phyloP scores from a whole-genome alignment of 2,329 filamentous ascomycete species.

The Sporothrix dimorphospora region DNA sequence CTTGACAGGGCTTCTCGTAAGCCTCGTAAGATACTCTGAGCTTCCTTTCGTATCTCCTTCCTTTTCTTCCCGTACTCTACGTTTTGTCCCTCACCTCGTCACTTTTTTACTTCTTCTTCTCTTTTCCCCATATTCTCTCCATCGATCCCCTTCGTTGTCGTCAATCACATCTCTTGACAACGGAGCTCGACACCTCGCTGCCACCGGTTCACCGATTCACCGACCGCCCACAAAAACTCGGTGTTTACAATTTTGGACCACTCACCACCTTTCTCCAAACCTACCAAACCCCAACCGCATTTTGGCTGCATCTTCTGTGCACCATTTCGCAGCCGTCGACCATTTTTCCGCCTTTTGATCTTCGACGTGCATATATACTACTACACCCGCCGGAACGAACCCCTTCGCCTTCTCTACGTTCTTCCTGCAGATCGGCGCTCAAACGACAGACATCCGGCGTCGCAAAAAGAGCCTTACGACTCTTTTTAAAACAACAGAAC shows the following conservation, averaged over 20 bases:
- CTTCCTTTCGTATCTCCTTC: conserved; percentile 9
- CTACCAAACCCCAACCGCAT: conserved; percentile 10
- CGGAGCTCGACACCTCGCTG: neutral
- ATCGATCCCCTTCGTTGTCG: neutral
- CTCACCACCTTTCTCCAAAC: conserved; percentile 12
- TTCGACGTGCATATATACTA: conserved; percentile 22
- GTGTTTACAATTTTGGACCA: neutral
- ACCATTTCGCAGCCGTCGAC: neutral
- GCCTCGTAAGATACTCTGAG: conserved; percentile 10
- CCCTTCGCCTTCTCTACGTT: neutral
- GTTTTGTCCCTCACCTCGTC: neutral
- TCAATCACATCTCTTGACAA: conserved; percentile 14
- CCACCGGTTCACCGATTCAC: conserved; percentile 1
- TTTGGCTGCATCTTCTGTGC: conserved; percentile 9
- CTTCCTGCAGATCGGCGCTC: conserved; percentile 10
- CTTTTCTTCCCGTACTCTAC: neutral
- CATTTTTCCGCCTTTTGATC: conserved; percentile 5
- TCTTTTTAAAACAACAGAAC: conserved; percentile 5
- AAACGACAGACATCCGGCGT: conserved; percentile 20
- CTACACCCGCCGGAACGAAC: conserved; percentile 22
- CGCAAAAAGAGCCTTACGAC: neutral
- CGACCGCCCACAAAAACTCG: neutral
- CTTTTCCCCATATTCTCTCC: neutral
- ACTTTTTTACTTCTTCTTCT: neutral
- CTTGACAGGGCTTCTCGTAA: conserved; percentile 19